Evolutionary conservation across 1,284 basidiomycete species (phyloP).

Genomic region (Porogramme epimiltina): DNA sequence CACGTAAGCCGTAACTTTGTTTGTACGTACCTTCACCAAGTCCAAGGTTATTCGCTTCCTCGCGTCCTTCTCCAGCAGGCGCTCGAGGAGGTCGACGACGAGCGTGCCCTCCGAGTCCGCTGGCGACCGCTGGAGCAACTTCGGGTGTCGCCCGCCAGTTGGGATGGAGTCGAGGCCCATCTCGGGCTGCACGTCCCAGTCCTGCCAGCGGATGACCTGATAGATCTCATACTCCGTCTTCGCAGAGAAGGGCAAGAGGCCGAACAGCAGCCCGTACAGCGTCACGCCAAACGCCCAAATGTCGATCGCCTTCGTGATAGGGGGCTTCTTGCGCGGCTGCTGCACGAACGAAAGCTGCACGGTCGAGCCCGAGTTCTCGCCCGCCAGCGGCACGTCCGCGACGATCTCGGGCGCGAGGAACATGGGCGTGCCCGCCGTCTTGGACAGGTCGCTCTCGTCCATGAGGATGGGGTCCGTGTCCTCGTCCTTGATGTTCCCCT

Average conservation of each 20-base stretch:
- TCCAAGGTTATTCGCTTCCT: constrained; percentile 79
- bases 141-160: constrained; percentile 60
- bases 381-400: constrained; percentile 44
- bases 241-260: constrained; percentile 72
- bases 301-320: constrained; percentile 94
- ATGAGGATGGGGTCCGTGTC: constrained; percentile 63
- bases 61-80: constrained; percentile 85
- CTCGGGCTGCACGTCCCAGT: constrained; percentile 69
- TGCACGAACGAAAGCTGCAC: background rate
- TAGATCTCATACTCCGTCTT: constrained; percentile 83
- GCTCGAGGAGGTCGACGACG: constrained; percentile 74
- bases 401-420: constrained; percentile 98
- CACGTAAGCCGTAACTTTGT: constrained; percentile 7
- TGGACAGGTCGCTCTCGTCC: constrained; percentile 87
- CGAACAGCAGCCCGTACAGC: constrained; percentile 93
- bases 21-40: constrained; percentile 76
- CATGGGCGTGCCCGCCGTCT: constrained; percentile 96
- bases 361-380: constrained; percentile 1
- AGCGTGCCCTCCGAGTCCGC: constrained; percentile 53
- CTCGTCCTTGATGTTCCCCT: constrained; percentile 36
- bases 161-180: constrained; percentile 78
- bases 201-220: constrained; percentile 78
- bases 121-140: constrained; percentile 2
- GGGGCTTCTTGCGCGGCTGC: constrained; percentile 48
- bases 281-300: constrained; percentile 99